Conservation (phyloP, 2,329 filamentous ascomycete species). For the Myriosclerotinia duriaeana region DNA sequence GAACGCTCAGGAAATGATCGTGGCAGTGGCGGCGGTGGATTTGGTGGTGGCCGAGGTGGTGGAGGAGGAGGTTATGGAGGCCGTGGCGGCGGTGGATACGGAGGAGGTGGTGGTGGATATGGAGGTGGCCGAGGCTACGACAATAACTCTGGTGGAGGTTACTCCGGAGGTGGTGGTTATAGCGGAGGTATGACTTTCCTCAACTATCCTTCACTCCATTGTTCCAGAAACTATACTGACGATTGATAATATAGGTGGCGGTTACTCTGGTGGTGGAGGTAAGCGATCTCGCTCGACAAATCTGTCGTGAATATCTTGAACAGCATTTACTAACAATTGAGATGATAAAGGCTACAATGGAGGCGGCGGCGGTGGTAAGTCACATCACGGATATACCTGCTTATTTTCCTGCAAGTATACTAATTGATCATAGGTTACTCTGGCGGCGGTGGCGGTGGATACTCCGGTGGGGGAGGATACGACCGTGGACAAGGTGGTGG, state of each 20-base stretch:
- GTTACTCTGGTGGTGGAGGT: conserved; percentile 31
- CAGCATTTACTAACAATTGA: conserved; percentile 19
- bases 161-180: conserved; percentile 33
- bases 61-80: conserved; percentile 40
- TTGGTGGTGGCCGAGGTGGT: conserved; percentile 40
- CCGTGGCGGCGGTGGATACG: conserved; percentile 51
- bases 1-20: conserved; percentile 45
- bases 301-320: conserved; percentile 18
- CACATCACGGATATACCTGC: neutral
- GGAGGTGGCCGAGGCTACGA: conserved; percentile 37
- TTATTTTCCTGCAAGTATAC: neutral
- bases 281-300: conserved; percentile 25
- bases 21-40: conserved; percentile 41
- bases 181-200: conserved; percentile 20
- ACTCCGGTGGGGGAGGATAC: conserved; percentile 18
- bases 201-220: neutral
- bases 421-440: conserved; percentile 18
- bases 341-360: conserved; percentile 23
- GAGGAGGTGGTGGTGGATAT: conserved; percentile 47
- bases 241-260: conserved; percentile 11
- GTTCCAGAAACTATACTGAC: conserved; percentile 6
- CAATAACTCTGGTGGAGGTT: conserved; percentile 39
- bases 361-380: conserved; percentile 25
- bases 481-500: conserved; percentile 14
- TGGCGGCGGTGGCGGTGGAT: conserved; percentile 11